Percentiles rank a stretch among this genome's conserved stretches.
These are phyloP conservation scores for Rhizoclosmatium globosum DNA, from an alignment of 192 early-diverging fungal genomes.

Conservation along the genomic window DNA sequence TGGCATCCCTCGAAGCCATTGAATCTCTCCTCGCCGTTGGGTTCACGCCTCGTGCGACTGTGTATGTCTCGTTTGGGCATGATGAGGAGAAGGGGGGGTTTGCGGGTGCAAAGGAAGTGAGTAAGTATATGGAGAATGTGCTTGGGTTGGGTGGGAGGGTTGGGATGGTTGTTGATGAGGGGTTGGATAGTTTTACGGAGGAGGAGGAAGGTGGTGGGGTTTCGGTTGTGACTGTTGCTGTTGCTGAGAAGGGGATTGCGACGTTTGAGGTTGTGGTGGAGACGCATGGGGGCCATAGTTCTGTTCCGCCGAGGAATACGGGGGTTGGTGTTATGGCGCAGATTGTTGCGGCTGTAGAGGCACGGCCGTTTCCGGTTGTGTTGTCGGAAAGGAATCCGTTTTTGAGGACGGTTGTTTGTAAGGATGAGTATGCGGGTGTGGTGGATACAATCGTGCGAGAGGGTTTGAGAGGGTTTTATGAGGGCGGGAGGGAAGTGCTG, in stretches of 20 bases:
- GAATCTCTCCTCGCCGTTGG: conserved; percentile 50
- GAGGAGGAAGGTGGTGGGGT: conserved; percentile 11
- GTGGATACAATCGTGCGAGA: conserved; percentile 15
- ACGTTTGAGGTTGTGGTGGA: conserved; percentile 39
- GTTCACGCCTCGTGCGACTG: conserved; percentile 44
- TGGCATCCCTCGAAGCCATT: conserved; percentile 48
- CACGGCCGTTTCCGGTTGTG: conserved; percentile 29
- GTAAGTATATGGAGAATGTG: conserved; percentile 35
- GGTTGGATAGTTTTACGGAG: conserved; percentile 18
- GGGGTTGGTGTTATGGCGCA: conserved; percentile 47
- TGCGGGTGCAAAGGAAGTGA: conserved; percentile 41
- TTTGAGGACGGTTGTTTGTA: conserved; percentile 36
- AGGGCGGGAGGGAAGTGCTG: neutral
- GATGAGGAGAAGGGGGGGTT: conserved; percentile 50
- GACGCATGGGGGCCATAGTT: conserved; percentile 55
- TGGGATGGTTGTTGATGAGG: conserved; percentile 51
- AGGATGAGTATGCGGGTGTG: conserved; percentile 25
- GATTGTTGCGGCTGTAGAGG: conserved; percentile 41
- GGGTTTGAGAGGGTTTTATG: conserved; percentile 9
- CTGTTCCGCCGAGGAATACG: conserved; percentile 48
- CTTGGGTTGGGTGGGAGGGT: conserved; percentile 49
- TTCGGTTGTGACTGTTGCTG: conserved; percentile 38
- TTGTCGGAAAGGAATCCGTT: conserved; percentile 41
- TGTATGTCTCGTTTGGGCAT: conserved; percentile 56
- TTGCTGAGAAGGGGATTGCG: conserved; percentile 52